These are phyloP conservation scores for Hypoxylon sp. DNA, from an alignment of 2,329 filamentous ascomycete genomes.

Conservation along the genomic window DNA sequence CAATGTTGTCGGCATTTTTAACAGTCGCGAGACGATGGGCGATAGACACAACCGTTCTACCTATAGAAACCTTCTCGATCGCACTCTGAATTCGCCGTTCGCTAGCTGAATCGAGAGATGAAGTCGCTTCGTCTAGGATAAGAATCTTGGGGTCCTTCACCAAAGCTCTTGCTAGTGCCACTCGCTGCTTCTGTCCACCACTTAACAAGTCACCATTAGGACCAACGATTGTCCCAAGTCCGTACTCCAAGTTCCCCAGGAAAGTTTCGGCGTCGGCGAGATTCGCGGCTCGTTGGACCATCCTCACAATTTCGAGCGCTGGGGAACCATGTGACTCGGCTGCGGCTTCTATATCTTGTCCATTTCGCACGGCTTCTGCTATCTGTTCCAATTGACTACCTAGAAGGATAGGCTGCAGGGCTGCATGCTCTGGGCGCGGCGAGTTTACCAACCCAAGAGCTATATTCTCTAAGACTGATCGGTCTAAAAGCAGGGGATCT, in stretches of 20 bases:
- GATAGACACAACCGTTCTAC: conserved; percentile 76
- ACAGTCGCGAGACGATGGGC: conserved; percentile 74
- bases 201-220: conserved; percentile 62
- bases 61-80: conserved; percentile 55
- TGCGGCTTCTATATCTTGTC: conserved; percentile 62
- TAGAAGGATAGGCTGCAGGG: conserved; percentile 64
- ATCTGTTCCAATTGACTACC: conserved; percentile 65
- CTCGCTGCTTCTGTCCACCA: conserved; percentile 65
- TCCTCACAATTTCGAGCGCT: conserved; percentile 65
- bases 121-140: conserved; percentile 67
- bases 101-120: conserved; percentile 65
- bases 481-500: conserved; percentile 55
- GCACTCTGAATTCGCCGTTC: conserved; percentile 62
- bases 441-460: conserved; percentile 57
- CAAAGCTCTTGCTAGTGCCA: conserved; percentile 64
- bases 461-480: conserved; percentile 58
- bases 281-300: conserved; percentile 65
- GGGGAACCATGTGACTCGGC: conserved; percentile 61
- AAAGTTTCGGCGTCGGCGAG: conserved; percentile 71
- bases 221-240: conserved; percentile 61
- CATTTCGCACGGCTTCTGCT: conserved; percentile 66
- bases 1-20: conserved; percentile 74
- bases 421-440: conserved; percentile 50
- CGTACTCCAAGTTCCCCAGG: conserved; percentile 64
- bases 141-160: conserved; percentile 64